These are phyloP conservation scores for Jackrogersella minutella DNA, from an alignment of 495 filamentous ascomycete genomes.

Conservation along the genomic window DNA sequence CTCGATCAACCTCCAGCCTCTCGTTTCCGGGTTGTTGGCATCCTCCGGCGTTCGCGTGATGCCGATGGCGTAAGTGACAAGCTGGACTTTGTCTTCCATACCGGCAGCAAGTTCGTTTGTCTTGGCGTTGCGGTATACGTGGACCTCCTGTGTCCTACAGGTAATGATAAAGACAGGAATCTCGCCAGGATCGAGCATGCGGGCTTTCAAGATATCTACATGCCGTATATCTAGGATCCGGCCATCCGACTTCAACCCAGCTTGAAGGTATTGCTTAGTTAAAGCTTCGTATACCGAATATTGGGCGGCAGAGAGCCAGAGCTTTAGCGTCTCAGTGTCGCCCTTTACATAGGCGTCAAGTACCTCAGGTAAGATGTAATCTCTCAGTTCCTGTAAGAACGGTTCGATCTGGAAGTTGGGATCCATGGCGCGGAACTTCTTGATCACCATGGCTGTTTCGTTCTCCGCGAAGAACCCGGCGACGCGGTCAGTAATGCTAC, in stretches of 20 bases:
- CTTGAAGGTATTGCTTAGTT: slow-evolving; percentile 91
- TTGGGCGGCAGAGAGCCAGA: slow-evolving; percentile 95
- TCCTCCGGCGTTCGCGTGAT: slow-evolving; percentile 93
- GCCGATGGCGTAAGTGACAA: slow-evolving; percentile 97
- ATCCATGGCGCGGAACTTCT: slow-evolving; percentile 97
- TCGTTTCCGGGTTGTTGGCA: slow-evolving; percentile 94
- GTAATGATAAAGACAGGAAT: slow-evolving; percentile 97
- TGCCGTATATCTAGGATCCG: slow-evolving; percentile 92
- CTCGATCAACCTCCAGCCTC: slow-evolving; percentile 96
- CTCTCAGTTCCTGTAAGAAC: slow-evolving; percentile 91
- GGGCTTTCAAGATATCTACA: slow-evolving; percentile 87
- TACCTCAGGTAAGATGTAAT: slow-evolving; percentile 97
- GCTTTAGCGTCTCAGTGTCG: slow-evolving; percentile 85
- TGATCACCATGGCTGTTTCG: slow-evolving; percentile 95
- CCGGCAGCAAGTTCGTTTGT: slow-evolving; percentile 89
- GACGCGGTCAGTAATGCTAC: slow-evolving; percentile 90
- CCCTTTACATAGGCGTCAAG: slow-evolving; percentile 98
- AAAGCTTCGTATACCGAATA: slow-evolving; percentile 93
- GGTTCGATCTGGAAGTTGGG: slow-evolving; percentile 93
- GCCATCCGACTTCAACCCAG: slow-evolving; percentile 91
- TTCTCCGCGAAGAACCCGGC: slow-evolving; percentile 98
- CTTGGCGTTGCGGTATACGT: slow-evolving; percentile 93
- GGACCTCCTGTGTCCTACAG: slow-evolving; percentile 96
- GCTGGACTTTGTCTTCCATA: slow-evolving; percentile 98
- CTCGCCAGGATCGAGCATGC: slow-evolving; percentile 95